Evolutionary conservation across 2,329 filamentous ascomycete genomes (phyloP).

Genomic region (Botrytis elliptica): DNA sequence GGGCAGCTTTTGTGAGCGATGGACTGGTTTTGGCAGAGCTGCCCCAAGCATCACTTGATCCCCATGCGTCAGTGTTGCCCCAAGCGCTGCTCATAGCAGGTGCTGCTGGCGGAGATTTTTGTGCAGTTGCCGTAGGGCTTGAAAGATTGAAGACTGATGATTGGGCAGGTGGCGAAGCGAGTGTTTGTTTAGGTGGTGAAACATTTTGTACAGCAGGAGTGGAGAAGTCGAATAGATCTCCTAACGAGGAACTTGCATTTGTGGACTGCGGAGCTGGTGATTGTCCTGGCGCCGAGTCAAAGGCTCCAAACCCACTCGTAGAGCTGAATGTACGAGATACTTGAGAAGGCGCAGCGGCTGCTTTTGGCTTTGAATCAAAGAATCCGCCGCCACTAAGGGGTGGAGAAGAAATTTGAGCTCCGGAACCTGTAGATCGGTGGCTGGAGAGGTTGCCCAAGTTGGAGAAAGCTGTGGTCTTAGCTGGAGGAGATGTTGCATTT

Average conservation of each 20-base stretch:
- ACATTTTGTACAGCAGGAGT: constrained; percentile 48
- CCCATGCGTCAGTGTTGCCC: constrained; percentile 72
- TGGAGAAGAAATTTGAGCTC: constrained; percentile 46
- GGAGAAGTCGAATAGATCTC: constrained; percentile 79
- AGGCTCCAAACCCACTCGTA: constrained; percentile 62
- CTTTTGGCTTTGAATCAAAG: constrained; percentile 72
- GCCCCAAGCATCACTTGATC: constrained; percentile 77
- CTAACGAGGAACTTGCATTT: constrained; percentile 55
- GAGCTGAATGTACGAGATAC: constrained; percentile 53
- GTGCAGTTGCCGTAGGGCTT: constrained; percentile 49
- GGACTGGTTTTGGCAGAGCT: constrained; percentile 52
- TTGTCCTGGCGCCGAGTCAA: constrained; percentile 48
- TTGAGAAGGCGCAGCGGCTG: constrained; percentile 44
- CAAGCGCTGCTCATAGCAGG: constrained; percentile 40
- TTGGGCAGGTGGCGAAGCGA: constrained; percentile 42
- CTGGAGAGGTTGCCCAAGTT: constrained; percentile 46
- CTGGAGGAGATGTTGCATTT: constrained; percentile 44
- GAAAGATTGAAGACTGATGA: constrained; percentile 80
- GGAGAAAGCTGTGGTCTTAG: constrained; percentile 48
- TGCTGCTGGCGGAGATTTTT: constrained; percentile 43
- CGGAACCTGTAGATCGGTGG: constrained; percentile 41
- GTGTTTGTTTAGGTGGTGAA: constrained; percentile 41
- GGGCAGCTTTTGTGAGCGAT: constrained; percentile 47
- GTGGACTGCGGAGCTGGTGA: constrained; percentile 41
- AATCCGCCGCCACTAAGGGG: constrained; percentile 68